Conservation (phyloP, 257 asterid species). For the Solanum tacnaense region DNA sequence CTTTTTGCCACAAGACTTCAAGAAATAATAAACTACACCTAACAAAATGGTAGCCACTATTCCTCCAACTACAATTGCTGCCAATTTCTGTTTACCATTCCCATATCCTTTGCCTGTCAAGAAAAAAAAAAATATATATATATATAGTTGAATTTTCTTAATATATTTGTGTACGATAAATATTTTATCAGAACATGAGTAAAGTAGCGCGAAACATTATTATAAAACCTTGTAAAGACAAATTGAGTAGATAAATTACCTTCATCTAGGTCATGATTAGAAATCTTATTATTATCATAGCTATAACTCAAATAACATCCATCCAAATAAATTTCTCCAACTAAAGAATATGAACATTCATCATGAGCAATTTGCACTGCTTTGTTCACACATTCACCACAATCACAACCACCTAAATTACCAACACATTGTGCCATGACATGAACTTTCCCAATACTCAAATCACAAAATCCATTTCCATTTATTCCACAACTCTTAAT, state of each 20-base stretch:
- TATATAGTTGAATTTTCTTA: neutral
- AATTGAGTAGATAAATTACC: constrained; percentile 17
- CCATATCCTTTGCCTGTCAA: constrained; percentile 11
- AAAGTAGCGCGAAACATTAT: neutral
- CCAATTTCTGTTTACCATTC: constrained; percentile 15
- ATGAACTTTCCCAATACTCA: constrained; percentile 19
- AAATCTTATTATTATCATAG: constrained; percentile 9
- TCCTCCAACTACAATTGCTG: constrained; percentile 51
- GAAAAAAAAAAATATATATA: neutral
- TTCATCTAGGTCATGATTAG: constrained; percentile 1
- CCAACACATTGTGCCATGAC: constrained; percentile 46
- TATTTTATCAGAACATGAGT: neutral
- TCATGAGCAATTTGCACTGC: constrained; percentile 38
- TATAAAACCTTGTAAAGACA: neutral
- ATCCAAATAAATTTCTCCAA: constrained; percentile 50
- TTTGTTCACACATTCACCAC: constrained; percentile 40
- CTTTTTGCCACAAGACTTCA: constrained; percentile 33
- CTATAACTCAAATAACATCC: constrained; percentile 38
- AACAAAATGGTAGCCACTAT: constrained; percentile 22
- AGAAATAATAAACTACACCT: constrained; percentile 24
- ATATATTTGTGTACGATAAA: too few relatives aligned
- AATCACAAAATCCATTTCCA: constrained; percentile 42
- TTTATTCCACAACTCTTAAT: constrained; percentile 27
- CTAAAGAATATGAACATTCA: constrained; percentile 40
- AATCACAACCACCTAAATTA: constrained; percentile 39